Percentiles rank a stretch among this genome's conserved stretches.
phyloP scores from a whole-genome alignment of 1,284 basidiomycete species.

The Rhodotorula sp. region DNA sequence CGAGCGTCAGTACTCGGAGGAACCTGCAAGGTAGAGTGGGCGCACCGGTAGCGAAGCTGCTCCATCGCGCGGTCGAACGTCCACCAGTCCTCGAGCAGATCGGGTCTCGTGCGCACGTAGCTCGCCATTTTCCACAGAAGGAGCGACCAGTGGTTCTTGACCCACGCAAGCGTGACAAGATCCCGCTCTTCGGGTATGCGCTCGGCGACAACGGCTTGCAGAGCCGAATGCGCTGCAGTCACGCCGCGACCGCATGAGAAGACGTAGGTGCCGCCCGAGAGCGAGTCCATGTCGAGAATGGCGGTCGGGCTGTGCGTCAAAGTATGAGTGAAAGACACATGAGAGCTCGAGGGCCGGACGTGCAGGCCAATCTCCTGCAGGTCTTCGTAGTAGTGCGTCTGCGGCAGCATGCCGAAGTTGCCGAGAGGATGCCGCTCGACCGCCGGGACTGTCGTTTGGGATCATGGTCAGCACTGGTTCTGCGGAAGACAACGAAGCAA shows the following conservation, averaged over 20 bases:
- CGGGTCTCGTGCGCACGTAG: conserved; percentile 71
- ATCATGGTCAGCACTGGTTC: background rate
- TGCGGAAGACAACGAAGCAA: background rate
- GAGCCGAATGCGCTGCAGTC: conserved; percentile 20
- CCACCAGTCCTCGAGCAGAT: conserved; percentile 65
- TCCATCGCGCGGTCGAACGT: conserved; percentile 73
- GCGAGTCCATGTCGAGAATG: conserved; percentile 34
- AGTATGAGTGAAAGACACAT: background rate
- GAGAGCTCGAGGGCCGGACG: background rate
- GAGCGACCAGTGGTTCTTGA: conserved; percentile 84
- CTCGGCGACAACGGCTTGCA: conserved; percentile 17
- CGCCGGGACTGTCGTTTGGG: background rate
- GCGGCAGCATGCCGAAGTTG: conserved; percentile 27
- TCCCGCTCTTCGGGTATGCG: conserved; percentile 56
- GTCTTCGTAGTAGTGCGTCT: conserved; percentile 34
- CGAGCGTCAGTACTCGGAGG: accelerated
- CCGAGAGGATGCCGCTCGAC: conserved; percentile 3
- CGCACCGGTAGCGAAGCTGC: conserved; percentile 83
- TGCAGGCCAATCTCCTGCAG: conserved; percentile 18
- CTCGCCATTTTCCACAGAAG: conserved; percentile 94
- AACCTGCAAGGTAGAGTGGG: background rate
- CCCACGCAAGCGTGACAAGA: conserved; percentile 73
- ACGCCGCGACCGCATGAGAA: conserved; percentile 28
- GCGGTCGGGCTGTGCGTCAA: conserved; percentile 23
- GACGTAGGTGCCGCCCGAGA: conserved; percentile 16